A percentile compares a stretch with the other conserved stretches of the same genome.
Conservation (phyloP, 805 yeast species). For the Saccharomycopsis sp. region DNA sequence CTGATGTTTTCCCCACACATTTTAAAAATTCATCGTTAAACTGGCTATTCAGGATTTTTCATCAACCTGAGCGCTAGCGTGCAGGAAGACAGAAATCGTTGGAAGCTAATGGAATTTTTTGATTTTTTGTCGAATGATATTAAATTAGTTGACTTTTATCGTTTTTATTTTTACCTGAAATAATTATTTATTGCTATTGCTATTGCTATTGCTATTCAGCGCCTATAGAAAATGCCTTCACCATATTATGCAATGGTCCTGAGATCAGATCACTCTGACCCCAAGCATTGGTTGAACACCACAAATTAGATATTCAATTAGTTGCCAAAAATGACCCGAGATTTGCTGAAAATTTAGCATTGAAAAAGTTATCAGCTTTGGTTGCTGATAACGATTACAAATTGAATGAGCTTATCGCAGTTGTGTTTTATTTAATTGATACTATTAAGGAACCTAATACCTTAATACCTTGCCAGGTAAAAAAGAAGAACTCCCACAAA, state of each 20-base stretch:
- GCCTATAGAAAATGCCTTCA: too few relatives aligned
- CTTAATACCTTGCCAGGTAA: conserved; percentile 58
- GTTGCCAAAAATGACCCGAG: conserved; percentile 27
- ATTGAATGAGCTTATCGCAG: conserved; percentile 62
- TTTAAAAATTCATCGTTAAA: too few relatives aligned
- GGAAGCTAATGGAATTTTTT: too few relatives aligned
- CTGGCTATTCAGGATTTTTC: too few relatives aligned
- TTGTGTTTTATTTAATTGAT: conserved; percentile 38
- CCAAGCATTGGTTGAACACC: conserved; percentile 36
- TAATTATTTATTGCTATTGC: too few relatives aligned
- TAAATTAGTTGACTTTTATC: too few relatives aligned
- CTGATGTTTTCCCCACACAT: too few relatives aligned
- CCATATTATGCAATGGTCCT: conserved; percentile 10
- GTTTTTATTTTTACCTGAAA: too few relatives aligned
- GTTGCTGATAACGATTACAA: conserved; percentile 66
- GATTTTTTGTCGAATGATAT: too few relatives aligned
- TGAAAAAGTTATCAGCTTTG: conserved; percentile 60
- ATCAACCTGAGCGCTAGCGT: too few relatives aligned
- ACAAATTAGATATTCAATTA: conserved; percentile 52
- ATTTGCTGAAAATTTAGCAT: conserved; percentile 51
- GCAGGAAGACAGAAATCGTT: too few relatives aligned
- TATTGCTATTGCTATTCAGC: too few relatives aligned
- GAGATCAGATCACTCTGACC: background rate
- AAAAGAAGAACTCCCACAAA: conserved; percentile 53
- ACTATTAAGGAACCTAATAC: conserved; percentile 23